Base-by-base conservation (phyloP, 768 basidiomycete species). In the Daedalea quercina region DNA sequence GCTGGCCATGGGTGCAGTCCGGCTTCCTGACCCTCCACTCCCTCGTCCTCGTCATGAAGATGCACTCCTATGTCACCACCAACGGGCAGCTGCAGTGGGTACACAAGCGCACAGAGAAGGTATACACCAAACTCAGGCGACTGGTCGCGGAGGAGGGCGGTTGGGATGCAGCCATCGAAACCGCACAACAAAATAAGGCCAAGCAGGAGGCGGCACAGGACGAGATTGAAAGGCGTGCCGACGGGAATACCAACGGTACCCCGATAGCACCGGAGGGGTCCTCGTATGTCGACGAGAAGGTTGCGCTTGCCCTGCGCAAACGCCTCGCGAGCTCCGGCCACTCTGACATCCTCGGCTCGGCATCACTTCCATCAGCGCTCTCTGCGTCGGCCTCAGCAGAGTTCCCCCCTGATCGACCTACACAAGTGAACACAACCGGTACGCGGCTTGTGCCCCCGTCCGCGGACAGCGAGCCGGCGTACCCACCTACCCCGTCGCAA, bases 1-100 rank as follows among this genome's bases (percentile, higher is more conserved):
- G 93, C 61, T 97, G 94, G 94, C 93, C 92, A 33, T 97, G 94
- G 94, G 94, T 97, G 4, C 94, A 97, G 65, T 90, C 88, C 4
- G 93, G 91, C 6, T 94, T 88, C 67, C 72, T 94, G 46, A 94
- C 88, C 0, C 68, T 93, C 46, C 94, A 97, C 65, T 83, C 88
- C 9, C 73, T 98, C 20, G 90, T 85, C 54, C 85, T 94, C 84
- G 79, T 93, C 60, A 94, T 94, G 91, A 90, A 96, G 70, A 86
- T 95, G 76, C 94, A 99, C 67, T 96, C 93, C 3, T 99, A 97
- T 69, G 80, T 89, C 67, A 78, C 85, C 20, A 79, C 87, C 41
- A 97, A 97, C 63, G 92, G 95, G 4, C 83, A 90, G 60, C 81
- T 96, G 20, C 80, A 87, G 54, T 66, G 69, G 8, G 70, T 78